A percentile compares a stretch with the other conserved stretches of the same genome.
These are phyloP conservation scores for Arxiozyma heterogenica DNA, from an alignment of 1,139 yeast species.

Conservation along the genomic window DNA sequence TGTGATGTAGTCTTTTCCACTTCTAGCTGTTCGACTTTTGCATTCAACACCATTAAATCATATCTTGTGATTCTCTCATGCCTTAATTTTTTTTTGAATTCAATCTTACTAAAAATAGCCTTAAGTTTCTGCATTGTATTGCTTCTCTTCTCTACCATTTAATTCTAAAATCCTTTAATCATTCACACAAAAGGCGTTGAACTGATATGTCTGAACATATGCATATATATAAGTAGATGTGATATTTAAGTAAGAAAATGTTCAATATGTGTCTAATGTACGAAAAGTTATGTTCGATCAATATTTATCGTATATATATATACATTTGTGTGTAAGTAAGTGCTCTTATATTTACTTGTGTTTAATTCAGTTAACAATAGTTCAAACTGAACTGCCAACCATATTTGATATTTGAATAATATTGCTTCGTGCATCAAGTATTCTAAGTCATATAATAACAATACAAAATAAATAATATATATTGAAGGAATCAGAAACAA, in stretches of 20 bases:
- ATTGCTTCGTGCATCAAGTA: background rate
- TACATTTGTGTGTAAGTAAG: too few species aligned
- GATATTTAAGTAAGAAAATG: background rate
- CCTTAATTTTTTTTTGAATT: background rate
- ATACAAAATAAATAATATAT: too few species aligned
- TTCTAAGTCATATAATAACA: too few species aligned
- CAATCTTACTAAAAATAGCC: slow-evolving; percentile 2
- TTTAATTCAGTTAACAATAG: background rate
- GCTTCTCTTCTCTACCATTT: background rate
- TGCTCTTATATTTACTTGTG: background rate
- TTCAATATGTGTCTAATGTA: background rate
- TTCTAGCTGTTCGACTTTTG: background rate
- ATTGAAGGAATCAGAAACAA: background rate
- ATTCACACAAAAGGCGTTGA: background rate
- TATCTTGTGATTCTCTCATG: slow-evolving; percentile 7
- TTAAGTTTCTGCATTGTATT: background rate
- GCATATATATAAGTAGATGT: background rate
- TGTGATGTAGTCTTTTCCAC: slow-evolving; percentile 1
- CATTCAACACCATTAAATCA: slow-evolving; percentile 5
- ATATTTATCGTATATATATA: background rate
- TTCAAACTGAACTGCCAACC: background rate
- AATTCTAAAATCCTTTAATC: background rate
- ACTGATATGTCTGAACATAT: background rate
- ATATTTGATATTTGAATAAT: background rate
- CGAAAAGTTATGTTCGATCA: too few species aligned